Base-by-base conservation (phyloP, 2,329 filamentous ascomycete genomes). In the Westerdykella ornata region DNA sequence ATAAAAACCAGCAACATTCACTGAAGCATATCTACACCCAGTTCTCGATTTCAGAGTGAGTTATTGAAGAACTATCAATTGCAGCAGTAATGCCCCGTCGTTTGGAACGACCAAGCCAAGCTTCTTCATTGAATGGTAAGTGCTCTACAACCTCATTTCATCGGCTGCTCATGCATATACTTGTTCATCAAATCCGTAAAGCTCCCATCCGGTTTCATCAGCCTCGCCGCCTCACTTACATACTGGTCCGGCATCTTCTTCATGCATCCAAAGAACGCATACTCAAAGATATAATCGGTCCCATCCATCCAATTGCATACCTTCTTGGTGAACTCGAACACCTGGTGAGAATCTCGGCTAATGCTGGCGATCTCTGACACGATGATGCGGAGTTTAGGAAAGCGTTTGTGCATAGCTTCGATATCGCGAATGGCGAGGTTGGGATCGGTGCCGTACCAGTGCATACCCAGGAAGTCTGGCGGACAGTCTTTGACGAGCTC, bases 181-280 rank as follows among this genome's bases (percentile, higher is more conserved):
- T 48, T 48, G n/a, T 49, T 36, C 57, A 60, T 59, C 46, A 66
- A 50, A 4, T 52, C 44, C 7, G 63, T 72, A 37, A 70, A 69
- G 15, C 53, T 55, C 3, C 68, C 70, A 41, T 70, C 57, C 8
- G 43, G 42, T 36, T 70, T 67, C 68, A 73, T 68, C 46, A 73
- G 60, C 54, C 71, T 68, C 18, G 70, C 70, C 29, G 60, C 65
- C 0, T 68, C 69, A 47, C 70, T 72, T 15, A 73, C 70, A 53
- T 69, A 73, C 41, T 52, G 53, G 46, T 73, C 69, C 9, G 69
- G 67, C 38, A 63, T 53, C 17, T 66, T 55, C 39, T 57, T 57
- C 60, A 70, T 70, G 46, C 69, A 71, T 4, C 46, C 43, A 31
- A 48, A 48, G 30, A 48, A 48, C 2, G 38, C 46, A 48, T 72